Evolutionary conservation across 2,329 filamentous ascomycete genomes (phyloP), one percentile per base, ranked within the genome.

Genomic region (Trichothecium roseum): DNA sequence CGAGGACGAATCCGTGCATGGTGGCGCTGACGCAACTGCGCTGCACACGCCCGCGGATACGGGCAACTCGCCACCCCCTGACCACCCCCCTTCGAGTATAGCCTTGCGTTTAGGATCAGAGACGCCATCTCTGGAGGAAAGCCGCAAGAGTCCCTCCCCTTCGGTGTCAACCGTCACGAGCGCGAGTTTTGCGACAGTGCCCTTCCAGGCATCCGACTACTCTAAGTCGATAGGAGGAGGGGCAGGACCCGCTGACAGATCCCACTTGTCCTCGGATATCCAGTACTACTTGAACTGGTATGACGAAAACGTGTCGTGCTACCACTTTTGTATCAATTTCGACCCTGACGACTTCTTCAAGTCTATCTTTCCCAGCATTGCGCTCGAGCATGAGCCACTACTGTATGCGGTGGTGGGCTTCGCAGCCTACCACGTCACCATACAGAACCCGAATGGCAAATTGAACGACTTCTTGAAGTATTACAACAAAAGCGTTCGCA

Each of bases 371-470:
- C 67, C 88, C 15, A 76, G 76, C 28, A 66, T 83, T 36, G 88
- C 89, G 1, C 55, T 88, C 33, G 72, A 73, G 8, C 54, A 87
- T 52, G 83, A 94, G 41, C 77, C 88, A 6, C 64, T 96, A 9
- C 69, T 95, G 5, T 87, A 94, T 53, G 87, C 88, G 1, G 63
- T 95, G 4, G 83, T 88, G 8, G 86, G 83, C 1, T 96, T 95
- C 53, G 72, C 89, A 9, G 84, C 88, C 1, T 96, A 95, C 50
- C 86, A 94, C 46, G 72, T 81, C 45, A 83, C 83, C 2, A 56
- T 95, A 33, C 69, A 71, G 28, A 75, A 80, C 33, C 74, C 81
- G 1, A 64, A 78, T 33, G 84, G 83, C 16, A 79, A 78, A 44
- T 77, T 96, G 18, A 72, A 82, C 41, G 78, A 82, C 35, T 96